Base-by-base conservation (phyloP, 1,284 basidiomycete genomes). In the Ustilago curta region DNA sequence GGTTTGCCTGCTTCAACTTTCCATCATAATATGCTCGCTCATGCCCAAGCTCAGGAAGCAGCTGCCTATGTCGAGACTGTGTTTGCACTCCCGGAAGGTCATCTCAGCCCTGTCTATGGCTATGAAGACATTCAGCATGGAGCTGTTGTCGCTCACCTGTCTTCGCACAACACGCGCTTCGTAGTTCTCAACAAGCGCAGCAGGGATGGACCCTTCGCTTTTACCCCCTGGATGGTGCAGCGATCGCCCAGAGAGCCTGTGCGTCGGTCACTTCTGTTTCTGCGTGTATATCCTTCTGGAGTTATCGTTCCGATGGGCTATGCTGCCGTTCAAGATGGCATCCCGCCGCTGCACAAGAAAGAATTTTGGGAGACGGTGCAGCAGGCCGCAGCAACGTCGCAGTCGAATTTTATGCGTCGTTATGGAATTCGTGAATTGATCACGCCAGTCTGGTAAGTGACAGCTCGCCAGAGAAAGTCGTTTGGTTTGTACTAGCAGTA, bases 301-400 rank as follows among this genome's bases (percentile, higher is more conserved):
- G 29, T 21, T 1, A 14, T 58, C 7, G 18, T 8, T 5, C 61
- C 61, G 11, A 19, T 58, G 16, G 61, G 61, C 14, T 43, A 64
- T 21, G 61, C 61, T 6, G 21, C 25, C 7, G 50, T 64, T n/a
- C 47, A 37, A 25, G 55, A 58, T 3, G 55, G 55, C 3, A 18
- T 64, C 1, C 61, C 61, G 0, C 54, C 56, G 7, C 35, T 55
- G 11, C 61, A 64, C n/a, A 25, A 4, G 21, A 37, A 40, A 43
- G 55, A 53, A 1, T 52, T 64, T 8, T 58, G 49, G 55, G 27
- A 40, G 16, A 64, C 55, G 18, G 9, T 64, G 1, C 32, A 49
- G 5, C 21, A 43, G 27, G 61, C 55, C 0, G 55, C 61, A 1
- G 44, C 11, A 11, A 58, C 37, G 11, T 21, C 50, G 18, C 23